phyloP scores from a whole-genome alignment of 2,329 filamentous ascomycete genomes.

The Hymenoscyphus salicellus region DNA sequence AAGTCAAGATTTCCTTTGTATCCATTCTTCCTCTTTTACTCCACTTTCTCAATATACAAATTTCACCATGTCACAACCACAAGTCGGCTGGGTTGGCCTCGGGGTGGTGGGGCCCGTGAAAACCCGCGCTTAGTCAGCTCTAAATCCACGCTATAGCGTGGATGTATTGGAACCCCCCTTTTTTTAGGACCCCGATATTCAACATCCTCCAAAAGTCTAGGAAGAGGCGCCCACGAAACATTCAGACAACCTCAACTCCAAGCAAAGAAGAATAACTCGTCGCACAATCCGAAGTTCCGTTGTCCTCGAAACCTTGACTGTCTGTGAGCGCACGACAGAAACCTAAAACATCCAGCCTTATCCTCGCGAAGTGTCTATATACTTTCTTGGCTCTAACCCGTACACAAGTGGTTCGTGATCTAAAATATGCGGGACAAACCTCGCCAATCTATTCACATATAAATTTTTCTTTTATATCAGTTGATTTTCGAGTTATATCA shows the following conservation, averaged over 20 bases:
- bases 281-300: neutral
- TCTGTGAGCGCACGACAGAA: neutral
- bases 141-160: no score
- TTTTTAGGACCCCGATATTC: no score
- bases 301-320: neutral
- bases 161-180: no score
- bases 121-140: no score
- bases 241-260: neutral
- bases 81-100: conserved; percentile 34
- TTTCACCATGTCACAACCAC: conserved; percentile 10
- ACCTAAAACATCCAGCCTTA: neutral
- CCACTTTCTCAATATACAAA: neutral
- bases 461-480: neutral
- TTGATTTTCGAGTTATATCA: neutral
- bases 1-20: neutral
- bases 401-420: neutral
- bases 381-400: neutral
- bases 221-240: neutral
- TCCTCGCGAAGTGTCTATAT: neutral
- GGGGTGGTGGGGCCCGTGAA: no score
- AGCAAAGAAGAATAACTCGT: neutral
- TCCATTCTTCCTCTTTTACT: neutral
- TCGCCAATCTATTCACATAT: neutral
- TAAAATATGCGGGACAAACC: neutral
- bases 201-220: neutral